Conservation (phyloP, 2,329 filamentous ascomycete species). For the Pyrenochaeta sp. region DNA sequence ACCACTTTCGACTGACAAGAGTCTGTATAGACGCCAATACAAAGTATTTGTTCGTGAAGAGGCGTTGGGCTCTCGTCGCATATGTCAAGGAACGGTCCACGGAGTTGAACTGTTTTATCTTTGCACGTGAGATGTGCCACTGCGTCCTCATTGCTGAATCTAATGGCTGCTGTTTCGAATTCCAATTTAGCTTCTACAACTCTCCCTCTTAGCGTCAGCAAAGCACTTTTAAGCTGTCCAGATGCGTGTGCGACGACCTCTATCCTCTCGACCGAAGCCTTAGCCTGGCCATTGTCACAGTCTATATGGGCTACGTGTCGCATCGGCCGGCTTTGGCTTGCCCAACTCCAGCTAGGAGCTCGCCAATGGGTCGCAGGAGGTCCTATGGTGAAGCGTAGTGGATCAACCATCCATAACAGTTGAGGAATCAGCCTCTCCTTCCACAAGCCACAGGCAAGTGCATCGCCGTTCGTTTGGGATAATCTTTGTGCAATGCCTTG, state of each 20-base stretch:
- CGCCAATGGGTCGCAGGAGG: background rate
- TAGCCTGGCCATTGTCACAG: background rate
- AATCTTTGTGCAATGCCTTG: background rate
- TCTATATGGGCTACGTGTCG: background rate
- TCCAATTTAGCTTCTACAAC: background rate
- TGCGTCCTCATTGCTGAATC: background rate
- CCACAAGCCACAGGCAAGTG: background rate
- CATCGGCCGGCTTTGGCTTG: background rate
- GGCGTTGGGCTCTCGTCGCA: background rate
- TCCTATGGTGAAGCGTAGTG: background rate
- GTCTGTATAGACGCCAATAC: background rate
- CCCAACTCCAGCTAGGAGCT: constrained; percentile 1
- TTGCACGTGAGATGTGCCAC: background rate
- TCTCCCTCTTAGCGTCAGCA: background rate
- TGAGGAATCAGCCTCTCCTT: background rate
- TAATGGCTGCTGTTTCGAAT: background rate
- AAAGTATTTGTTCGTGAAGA: background rate
- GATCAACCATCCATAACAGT: background rate
- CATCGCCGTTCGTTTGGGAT: background rate
- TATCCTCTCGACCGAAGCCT: background rate
- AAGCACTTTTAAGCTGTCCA: background rate
- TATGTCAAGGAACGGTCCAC: background rate
- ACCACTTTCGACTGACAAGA: background rate
- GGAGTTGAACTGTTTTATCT: background rate
- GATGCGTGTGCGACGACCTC: background rate